Percentiles rank a stretch among this genome's conserved stretches.
Conservation (phyloP, 2,329 filamentous ascomycete species). For the Chrysoporthe deuterocubensis region DNA sequence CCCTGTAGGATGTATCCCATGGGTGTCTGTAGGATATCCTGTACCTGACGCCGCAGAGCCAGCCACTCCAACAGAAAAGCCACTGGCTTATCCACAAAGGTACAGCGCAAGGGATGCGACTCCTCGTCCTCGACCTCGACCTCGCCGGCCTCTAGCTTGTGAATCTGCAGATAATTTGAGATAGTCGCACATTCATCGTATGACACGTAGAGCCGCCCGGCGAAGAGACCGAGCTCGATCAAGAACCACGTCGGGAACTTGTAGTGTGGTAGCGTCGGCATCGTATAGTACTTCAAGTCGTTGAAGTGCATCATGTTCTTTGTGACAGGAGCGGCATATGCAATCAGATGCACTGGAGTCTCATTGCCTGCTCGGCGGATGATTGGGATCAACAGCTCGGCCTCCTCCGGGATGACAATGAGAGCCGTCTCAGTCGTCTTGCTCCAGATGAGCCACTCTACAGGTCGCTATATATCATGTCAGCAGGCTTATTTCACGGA, state of each 20-base stretch:
- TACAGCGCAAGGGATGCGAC: neutral
- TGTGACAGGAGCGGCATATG: constrained; percentile 65
- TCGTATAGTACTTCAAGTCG: constrained; percentile 53
- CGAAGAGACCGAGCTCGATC: constrained; percentile 63
- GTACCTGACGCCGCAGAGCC: constrained; percentile 54
- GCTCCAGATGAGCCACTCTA: constrained; percentile 67
- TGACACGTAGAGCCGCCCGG: constrained; percentile 64
- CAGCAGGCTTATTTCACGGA: constrained; percentile 13
- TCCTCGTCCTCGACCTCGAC: neutral
- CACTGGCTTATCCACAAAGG: constrained; percentile 41
- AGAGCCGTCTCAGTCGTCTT: constrained; percentile 50
- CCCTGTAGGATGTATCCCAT: constrained; percentile 62
- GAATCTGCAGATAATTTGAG: constrained; percentile 39
- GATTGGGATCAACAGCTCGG: constrained; percentile 55
- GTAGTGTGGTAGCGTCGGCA: constrained; percentile 52
- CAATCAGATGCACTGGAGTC: constrained; percentile 49
- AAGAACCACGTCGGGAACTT: constrained; percentile 55
- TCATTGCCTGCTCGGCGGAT: constrained; percentile 36
- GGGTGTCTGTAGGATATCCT: constrained; percentile 62
- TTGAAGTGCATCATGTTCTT: constrained; percentile 63
- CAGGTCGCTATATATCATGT: constrained; percentile 45
- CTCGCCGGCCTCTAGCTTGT: constrained; percentile 20
- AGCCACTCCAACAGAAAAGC: constrained; percentile 63
- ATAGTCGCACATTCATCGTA: constrained; percentile 49
- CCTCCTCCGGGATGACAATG: constrained; percentile 67